Base-by-base conservation (phyloP, 2,329 filamentous ascomycete genomes). In the Neofusicoccum laricinum region DNA sequence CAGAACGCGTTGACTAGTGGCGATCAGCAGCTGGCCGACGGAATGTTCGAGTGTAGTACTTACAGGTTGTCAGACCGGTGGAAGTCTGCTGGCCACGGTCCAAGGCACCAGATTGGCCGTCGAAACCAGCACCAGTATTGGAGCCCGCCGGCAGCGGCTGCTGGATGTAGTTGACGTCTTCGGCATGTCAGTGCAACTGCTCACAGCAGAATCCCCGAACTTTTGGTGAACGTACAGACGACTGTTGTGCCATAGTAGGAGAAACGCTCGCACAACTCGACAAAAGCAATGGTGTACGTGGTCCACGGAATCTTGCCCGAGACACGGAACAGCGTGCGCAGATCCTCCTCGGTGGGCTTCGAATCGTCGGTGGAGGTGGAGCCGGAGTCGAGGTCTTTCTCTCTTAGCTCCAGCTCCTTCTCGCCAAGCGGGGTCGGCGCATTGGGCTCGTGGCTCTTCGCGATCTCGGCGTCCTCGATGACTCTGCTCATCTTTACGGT, bases 261-360 rank as follows among this genome's bases (percentile, higher is more conserved):
- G 78, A 91, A 91, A 55, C 90, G 87, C 78, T 93, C 90, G 78
- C 88, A 90, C 64, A 91, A 79, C 77, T 93, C 90, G 65, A 90
- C 86, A 67, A 91, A 87, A 53, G 88, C 89, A 65, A 93, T 85
- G 30, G 86, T 88, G 77, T 87, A 92, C 65, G 88, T 84, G 63
- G 82, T 79, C 83, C 84, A 87, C 55, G 87, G 86, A 66, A 92
- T 85, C 71, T 82, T 82, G 68, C 86, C 88, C 12, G 87, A 85
- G 21, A 90, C 84, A 70, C 86, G 85, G 57, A 81, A 84, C n/a
- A 90, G 83, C 0, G 85, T 88, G 14, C 68, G 73, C 66, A 87
- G 75, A 66, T 90, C 88, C 72, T 90, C 86, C 36, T 85, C 83
- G 6, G 86, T 89, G 2, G 87, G 87, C 43, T 74, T 73, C 59